A percentile compares a stretch with the other conserved stretches of the same genome.
Conservation (phyloP, 129 eudicot species). For the Gnaphalium uliginosum region DNA sequence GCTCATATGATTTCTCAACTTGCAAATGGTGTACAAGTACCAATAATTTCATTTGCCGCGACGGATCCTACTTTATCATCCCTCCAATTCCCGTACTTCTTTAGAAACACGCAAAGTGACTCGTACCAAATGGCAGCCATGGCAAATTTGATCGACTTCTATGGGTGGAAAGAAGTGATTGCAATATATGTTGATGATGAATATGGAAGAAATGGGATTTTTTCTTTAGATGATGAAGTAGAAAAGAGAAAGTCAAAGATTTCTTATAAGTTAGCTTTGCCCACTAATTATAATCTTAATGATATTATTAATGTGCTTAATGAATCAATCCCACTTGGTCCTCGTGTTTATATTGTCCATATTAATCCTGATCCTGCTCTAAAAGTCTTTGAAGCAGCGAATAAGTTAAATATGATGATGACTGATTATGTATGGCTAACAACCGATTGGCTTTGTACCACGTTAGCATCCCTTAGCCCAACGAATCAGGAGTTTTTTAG, state of each 20-base stretch:
- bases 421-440: constrained; percentile 55
- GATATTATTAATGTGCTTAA: constrained; percentile 48
- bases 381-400: constrained; percentile 41
- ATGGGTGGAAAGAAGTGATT: constrained; percentile 64
- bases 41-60: constrained; percentile 58
- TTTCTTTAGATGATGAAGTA: constrained; percentile 55
- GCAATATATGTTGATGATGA: constrained; percentile 61
- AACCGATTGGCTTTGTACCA: constrained; percentile 61
- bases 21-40: constrained; percentile 61
- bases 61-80: constrained; percentile 66
- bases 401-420: constrained; percentile 52
- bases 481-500: constrained; percentile 21
- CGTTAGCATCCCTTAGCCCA: constrained; percentile 45
- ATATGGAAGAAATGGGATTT: constrained; percentile 54
- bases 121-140: constrained; percentile 64
- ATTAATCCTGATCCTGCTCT: constrained; percentile 50
- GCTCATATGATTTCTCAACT: constrained; percentile 62
- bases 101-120: constrained; percentile 55
- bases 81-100: constrained; percentile 62
- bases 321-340: constrained; percentile 50
- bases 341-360: constrained; percentile 61
- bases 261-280: constrained; percentile 46
- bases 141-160: constrained; percentile 60
- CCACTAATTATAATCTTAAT: constrained; percentile 33
- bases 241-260: constrained; percentile 46